Conservation (phyloP, 768 basidiomycete species). For the Kondoa subrosea region DNA sequence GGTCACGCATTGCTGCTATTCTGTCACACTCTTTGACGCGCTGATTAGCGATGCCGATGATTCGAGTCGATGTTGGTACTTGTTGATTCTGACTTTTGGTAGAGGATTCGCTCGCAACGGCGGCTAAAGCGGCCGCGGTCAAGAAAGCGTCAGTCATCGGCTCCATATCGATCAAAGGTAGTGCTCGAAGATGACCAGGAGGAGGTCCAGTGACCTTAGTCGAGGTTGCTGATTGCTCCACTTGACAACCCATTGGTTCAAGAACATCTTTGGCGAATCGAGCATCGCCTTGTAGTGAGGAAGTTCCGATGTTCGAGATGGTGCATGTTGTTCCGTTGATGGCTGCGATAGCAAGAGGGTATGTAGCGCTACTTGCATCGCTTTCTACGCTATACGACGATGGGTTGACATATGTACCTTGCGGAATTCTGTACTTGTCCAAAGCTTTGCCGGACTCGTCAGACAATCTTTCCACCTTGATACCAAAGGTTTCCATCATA, state of each 20-base stretch:
- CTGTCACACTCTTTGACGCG: constrained; percentile 96
- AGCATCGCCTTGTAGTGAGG: constrained; percentile 91
- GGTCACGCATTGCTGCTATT: constrained; percentile 88
- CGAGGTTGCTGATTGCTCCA: constrained; percentile 67
- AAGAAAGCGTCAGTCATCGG: constrained; percentile 99
- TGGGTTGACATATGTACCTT: constrained; percentile 58
- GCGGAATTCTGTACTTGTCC: constrained; percentile 77
- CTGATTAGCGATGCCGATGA: constrained; percentile 91
- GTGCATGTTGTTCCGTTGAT: constrained; percentile 95
- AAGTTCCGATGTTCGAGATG: constrained; percentile 72
- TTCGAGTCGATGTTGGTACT: constrained; percentile 46
- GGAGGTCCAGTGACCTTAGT: constrained; percentile 88
- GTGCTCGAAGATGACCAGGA: constrained; percentile 56
- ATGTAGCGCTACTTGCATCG: constrained; percentile 89
- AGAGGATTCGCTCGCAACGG: constrained; percentile 43
- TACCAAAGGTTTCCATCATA: constrained; percentile 89
- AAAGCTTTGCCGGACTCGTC: constrained; percentile 49
- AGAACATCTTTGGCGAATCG: constrained; percentile 83
- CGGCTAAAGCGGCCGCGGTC: constrained; percentile 81
- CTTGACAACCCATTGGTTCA: constrained; percentile 84
- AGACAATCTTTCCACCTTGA: constrained; percentile 50
- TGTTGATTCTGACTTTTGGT: constrained; percentile 12
- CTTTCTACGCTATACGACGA: constrained; percentile 65
- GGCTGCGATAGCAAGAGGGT: constrained; percentile 90
- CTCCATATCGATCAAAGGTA: constrained; percentile 89